Percentiles rank a stretch among this genome's conserved stretches.
Conservation (phyloP, 2,329 filamentous ascomycete genomes). For the Exophiala dermatitidis region DNA sequence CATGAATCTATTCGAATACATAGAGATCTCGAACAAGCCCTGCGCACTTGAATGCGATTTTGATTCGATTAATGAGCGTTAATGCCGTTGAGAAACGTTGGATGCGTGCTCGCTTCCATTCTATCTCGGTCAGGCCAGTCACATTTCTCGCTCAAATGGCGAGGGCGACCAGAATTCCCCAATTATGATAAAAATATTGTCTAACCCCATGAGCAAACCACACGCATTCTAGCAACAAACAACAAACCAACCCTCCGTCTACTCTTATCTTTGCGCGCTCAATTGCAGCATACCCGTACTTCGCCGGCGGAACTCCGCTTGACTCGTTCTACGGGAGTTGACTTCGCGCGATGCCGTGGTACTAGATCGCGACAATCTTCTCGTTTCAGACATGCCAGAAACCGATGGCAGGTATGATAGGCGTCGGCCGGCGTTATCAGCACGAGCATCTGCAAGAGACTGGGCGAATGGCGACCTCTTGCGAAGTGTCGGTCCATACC, state of each 20-base stretch:
- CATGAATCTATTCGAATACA: background rate
- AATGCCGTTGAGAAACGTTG: too few species aligned
- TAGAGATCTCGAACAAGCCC: too few species aligned
- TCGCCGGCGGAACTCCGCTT: constrained; percentile 15
- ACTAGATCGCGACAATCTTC: constrained; percentile 15
- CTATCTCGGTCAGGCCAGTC: too few species aligned
- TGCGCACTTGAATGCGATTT: too few species aligned
- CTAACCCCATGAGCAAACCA: background rate
- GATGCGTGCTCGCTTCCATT: too few species aligned
- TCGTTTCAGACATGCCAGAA: constrained; percentile 13
- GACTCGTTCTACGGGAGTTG: constrained; percentile 19
- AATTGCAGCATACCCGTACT: constrained; percentile 12
- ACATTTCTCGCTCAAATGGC: too few species aligned
- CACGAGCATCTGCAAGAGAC: constrained; percentile 45
- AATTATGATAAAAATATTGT: too few species aligned
- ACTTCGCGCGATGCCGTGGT: constrained; percentile 8
- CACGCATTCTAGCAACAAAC: background rate
- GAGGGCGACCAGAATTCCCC: too few species aligned
- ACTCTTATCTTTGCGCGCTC: constrained; percentile 7
- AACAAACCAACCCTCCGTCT: background rate
- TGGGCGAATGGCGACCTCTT: constrained; percentile 59
- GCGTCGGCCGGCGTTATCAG: constrained; percentile 30
- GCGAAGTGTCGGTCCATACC: constrained; percentile 54
- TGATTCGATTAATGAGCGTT: too few species aligned
- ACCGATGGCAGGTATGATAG: constrained; percentile 32